Percentiles rank a stretch among this genome's conserved stretches.
phyloP scores from a whole-genome alignment of 2,329 filamentous ascomycete genomes.

The Camillea tinctor region DNA sequence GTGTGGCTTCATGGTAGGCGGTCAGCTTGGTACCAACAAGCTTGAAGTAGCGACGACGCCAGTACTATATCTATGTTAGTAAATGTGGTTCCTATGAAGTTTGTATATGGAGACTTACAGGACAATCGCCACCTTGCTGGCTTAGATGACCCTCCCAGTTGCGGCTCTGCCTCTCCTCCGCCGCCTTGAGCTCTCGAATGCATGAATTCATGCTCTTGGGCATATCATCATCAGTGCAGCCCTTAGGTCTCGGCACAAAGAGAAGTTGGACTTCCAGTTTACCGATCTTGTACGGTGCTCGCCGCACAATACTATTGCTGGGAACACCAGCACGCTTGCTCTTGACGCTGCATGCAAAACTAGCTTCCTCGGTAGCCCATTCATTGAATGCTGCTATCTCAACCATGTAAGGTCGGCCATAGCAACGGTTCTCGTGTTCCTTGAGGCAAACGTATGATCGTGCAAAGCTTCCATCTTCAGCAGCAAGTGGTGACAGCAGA shows the following conservation, averaged over 20 bases:
- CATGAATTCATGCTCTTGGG: conserved; percentile 99
- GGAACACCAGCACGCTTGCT: conserved; percentile 70
- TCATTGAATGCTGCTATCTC: conserved; percentile 98
- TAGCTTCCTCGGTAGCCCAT: conserved; percentile 87
- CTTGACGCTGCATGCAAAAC: conserved; percentile 81
- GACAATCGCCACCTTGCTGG: conserved; percentile 96
- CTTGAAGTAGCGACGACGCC: conserved; percentile 97
- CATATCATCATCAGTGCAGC: conserved; percentile 88
- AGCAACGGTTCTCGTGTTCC: conserved; percentile 86
- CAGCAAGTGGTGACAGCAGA: conserved; percentile 80
- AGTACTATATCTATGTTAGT: conserved; percentile 66
- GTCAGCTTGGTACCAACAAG: conserved; percentile 87
- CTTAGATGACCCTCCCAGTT: conserved; percentile 88
- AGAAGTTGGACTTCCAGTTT: conserved; percentile 92
- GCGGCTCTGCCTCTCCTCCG: conserved; percentile 74
- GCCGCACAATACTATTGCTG: conserved; percentile 67
- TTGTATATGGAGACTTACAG: conserved; percentile 61
- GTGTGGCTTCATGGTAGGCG: conserved; percentile 92
- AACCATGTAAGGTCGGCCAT: conserved; percentile 80
- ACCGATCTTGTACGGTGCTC: conserved; percentile 94
- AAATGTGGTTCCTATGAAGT: not conserved
- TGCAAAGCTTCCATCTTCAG: conserved; percentile 89
- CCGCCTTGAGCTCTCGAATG: conserved; percentile 87
- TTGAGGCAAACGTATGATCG: conserved; percentile 91
- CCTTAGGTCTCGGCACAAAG: conserved; percentile 90